A percentile compares a stretch with the other conserved stretches of the same genome.
Conservation (phyloP, 441 rosid genomes). For the Rhodomyrtus psidioides region DNA sequence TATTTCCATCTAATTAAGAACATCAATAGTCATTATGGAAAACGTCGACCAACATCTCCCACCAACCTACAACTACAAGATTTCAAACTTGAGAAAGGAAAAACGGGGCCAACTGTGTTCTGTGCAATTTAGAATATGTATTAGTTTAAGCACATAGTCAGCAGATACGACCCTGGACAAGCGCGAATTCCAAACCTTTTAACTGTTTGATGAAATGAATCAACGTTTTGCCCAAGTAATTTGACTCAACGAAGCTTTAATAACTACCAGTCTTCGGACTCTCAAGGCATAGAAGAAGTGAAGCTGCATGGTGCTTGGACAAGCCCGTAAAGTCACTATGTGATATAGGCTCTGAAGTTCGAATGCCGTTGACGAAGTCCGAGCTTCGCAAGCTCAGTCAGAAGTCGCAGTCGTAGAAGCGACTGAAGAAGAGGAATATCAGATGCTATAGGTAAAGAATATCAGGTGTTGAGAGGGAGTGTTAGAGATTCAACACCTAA, state of each 20-base stretch:
- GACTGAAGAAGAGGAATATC: too few species aligned
- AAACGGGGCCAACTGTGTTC: not conserved
- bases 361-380: too few species aligned
- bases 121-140: not conserved
- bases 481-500: too few species aligned
- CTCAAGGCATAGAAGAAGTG: not conserved
- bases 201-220: not conserved
- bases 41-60: not conserved
- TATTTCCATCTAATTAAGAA: too few species aligned
- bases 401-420: too few species aligned
- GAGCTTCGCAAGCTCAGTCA: too few species aligned
- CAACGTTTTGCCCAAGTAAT: not conserved
- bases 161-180: not conserved
- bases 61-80: not conserved
- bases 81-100: too few species aligned
- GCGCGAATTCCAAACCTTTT: not conserved
- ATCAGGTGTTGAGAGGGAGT: too few species aligned
- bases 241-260: not conserved
- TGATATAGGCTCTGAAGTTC: slow-evolving; percentile 7
- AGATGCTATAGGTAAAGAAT: too few species aligned
- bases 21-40: not conserved
- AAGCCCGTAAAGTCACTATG: not conserved
- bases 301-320: not conserved
- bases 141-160: not conserved
- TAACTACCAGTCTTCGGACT: not conserved